Evolutionary conservation across 2,329 filamentous ascomycete species (phyloP).

Genomic region (Calonectria montana): DNA sequence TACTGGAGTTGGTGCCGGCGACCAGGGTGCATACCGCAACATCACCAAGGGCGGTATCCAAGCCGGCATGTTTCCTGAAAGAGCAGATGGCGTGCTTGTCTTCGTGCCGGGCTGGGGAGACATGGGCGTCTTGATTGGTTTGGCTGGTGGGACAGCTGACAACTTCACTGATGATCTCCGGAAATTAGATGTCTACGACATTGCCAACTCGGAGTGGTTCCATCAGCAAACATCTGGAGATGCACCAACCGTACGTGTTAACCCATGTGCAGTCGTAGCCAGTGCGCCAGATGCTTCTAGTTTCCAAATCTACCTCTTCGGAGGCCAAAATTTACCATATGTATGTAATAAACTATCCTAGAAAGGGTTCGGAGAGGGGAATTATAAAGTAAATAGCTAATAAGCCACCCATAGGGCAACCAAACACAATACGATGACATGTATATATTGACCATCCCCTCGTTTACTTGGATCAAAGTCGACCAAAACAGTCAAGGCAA

Average conservation of each 20-base stretch:
- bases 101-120: constrained; percentile 81
- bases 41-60: constrained; percentile 79
- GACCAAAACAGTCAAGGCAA: constrained; percentile 66
- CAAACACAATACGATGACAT: constrained; percentile 73
- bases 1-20: constrained; percentile 65
- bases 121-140: constrained; percentile 76
- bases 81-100: constrained; percentile 78
- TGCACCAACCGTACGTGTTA: constrained; percentile 62
- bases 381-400: constrained; percentile 17
- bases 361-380: neutral
- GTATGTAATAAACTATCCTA: constrained; percentile 48
- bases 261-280: constrained; percentile 71
- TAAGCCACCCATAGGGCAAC: constrained; percentile 45
- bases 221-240: constrained; percentile 66
- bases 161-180: constrained; percentile 70
- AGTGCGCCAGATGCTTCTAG: constrained; percentile 77
- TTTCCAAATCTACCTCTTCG: constrained; percentile 83
- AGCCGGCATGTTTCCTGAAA: constrained; percentile 73
- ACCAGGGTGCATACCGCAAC: constrained; percentile 75
- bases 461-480: constrained; percentile 72
- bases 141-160: constrained; percentile 77
- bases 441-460: constrained; percentile 71
- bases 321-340: constrained; percentile 78
- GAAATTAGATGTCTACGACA: constrained; percentile 75
- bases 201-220: constrained; percentile 70